Base-by-base conservation (phyloP, 345 rosid species). In the Linum trigynum region DNA sequence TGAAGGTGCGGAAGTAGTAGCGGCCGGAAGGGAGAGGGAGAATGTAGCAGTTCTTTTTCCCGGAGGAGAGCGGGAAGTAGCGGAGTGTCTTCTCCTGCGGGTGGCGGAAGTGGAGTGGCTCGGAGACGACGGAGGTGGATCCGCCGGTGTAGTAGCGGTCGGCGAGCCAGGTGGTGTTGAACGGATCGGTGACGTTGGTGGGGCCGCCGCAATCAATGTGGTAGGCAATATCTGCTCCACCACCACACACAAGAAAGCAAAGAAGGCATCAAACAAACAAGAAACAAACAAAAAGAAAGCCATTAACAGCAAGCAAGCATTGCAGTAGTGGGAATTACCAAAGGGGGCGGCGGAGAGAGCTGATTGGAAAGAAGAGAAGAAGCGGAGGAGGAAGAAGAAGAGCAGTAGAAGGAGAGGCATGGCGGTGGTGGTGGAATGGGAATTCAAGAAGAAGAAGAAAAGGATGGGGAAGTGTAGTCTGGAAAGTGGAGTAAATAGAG, bases 21-120 rank as follows among this genome's bases (percentile, higher is more conserved):
- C 95, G 92, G 73, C 94, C 94, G 32, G 74, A 0, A 51, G 96
- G 94, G 7, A 91, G 80, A 1, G 97, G 97, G 66, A 91, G 3
- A 69, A 74, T 67, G 84, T 95, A 95, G 85, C 99, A 95, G 73
- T 91, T 95, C 81, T 91, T 91, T 70, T 91, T 91, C 15, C 99
- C 99, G 70, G 81, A 86, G 67, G 99, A 87, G 58, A 81, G 84
- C 2, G 99, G 97, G 87, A 95, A 95, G 75, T 65, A 89, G 58
- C 98, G 90, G 73, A 95, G 79, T 39, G 84, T 81, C 69, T 79
- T 89, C 75, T 95, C 99, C 6, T 81, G 87, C 1, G 72, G 80
- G 67, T 67, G 80, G 35, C 38, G 75, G 85, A 95, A 95, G 59
- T 67, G 86, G 48, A 95, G 87, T 11, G 99, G 98, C 82, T 91